Evolutionary conservation across 2,329 filamentous ascomycete species (phyloP), one percentile per base, ranked within the genome.

Genomic region (Ceratocystis lukuohia): DNA sequence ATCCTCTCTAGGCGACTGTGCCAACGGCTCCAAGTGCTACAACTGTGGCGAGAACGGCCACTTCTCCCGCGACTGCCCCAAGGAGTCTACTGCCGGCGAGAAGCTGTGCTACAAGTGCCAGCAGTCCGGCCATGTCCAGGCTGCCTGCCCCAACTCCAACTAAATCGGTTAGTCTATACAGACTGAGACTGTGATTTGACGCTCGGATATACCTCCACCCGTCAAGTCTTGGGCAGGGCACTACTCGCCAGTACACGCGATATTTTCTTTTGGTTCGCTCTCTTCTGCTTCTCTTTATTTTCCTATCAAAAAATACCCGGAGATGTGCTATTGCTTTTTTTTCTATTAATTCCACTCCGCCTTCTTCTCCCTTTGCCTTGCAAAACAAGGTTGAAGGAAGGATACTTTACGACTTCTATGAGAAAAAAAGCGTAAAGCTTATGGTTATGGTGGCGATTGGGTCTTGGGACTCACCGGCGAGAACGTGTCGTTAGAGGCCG

Each of bases 11-110:
- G 83, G 84, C 72, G 94, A 97, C 80, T 99, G 94, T 80, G 95
- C 93, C 73, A 95, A 97, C 78, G 94, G 94, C 74, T 93, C 95
- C 83, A 97, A 97, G 84, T 99, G 94, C 88, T 99, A 97, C 87
- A 96, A 96, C 86, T 97, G 94, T 72, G 84, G 84, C 74, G 91
- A 96, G 81, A 88, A 93, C 72, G 93, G 94, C 69, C 93, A 97
- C 79, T 86, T 96, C 77, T 95, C 89, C 71, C 89, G 93, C 71
- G 94, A 99, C 78, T 99, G 94, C 84, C 88, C 92, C 73, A 92
- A 93, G 76, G 93, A 96, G 80, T 89, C 89, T 68, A 84, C 86
- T 72, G 66, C 62, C n/a, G 84, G 85, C 71, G 93, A 97, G 84
- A 93, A 95, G 77, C 91, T 96, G 76, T 99, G 94, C 88, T 99